These are phyloP conservation scores for Backusella sp. DNA, from an alignment of 192 early-diverging fungal genomes.

Conservation along the genomic window DNA sequence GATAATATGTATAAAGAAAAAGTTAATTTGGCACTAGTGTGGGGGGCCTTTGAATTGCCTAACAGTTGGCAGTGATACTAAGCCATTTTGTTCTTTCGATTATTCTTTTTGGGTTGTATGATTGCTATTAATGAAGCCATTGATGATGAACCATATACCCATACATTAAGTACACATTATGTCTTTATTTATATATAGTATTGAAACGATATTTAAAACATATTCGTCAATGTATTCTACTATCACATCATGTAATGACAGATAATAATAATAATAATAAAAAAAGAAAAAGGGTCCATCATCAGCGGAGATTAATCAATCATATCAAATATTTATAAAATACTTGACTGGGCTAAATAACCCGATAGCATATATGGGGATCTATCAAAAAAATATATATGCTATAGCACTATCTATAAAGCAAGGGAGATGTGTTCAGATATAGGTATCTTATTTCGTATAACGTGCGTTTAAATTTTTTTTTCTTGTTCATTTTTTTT, in stretches of 20 bases:
- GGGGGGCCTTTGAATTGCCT: background rate
- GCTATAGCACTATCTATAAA: background rate
- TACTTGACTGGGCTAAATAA: background rate
- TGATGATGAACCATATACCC: background rate
- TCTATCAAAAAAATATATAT: background rate
- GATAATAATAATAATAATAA: background rate
- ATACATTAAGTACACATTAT: background rate
- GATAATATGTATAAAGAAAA: background rate
- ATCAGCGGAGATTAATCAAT: constrained; percentile 5
- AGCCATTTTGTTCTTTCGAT: background rate
- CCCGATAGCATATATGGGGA: background rate
- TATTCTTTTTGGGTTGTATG: background rate
- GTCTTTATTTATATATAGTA: background rate
- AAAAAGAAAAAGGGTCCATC: background rate
- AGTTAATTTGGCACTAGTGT: background rate
- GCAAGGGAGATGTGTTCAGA: background rate
- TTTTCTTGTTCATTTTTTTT: too few relatives aligned
- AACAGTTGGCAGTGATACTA: background rate
- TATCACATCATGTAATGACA: background rate
- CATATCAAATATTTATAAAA: background rate
- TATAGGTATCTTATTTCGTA: background rate
- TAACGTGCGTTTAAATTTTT: too few relatives aligned
- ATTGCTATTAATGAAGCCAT: background rate
- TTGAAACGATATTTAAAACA: background rate
- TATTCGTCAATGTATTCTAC: background rate